Base-by-base conservation (phyloP, 306 rosid genomes). In the Myrica gale region DNA sequence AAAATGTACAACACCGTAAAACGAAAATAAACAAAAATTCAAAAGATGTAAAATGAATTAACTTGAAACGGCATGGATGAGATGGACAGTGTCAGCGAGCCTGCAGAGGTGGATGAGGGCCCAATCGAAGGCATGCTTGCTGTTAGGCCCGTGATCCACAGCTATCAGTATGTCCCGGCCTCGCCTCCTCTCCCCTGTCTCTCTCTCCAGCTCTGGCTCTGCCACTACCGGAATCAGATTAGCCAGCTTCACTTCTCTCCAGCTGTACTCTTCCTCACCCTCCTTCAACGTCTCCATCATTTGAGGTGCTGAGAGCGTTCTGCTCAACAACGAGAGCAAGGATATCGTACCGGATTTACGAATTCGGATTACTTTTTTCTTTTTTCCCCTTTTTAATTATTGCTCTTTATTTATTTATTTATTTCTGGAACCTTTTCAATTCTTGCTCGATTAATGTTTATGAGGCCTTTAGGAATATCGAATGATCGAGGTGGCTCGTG, bases 41-140 rank as follows among this genome's bases (percentile, higher is more conserved):
- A 16, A 37, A 70, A 9, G 4, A 46, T 1, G 17, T 42, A 44
- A 50, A 48, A 71, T n/a, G 1, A 45, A 78, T 7, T 45, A 68
- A 90, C 98, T 92, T 55, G 97, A 88, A 84, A 94, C 97, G 15
- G 86, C 92, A 52, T 92, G 97, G 76, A 90, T 23, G 5, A 94
- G 96, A 83, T 90, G 95, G 79, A 92, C 15, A n/a, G 96, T 94
- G 15, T 94, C 98, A 9, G 95, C 93, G 42, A 89, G 90, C 74
- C 97, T 77, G 72, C 88, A 86, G 57, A 94, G 76, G 70, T 94
- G 98, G 72, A 83, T 77, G 44, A 94, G 85, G 43, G 92, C 92
- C 98, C 98, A 94, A 82, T 94, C 95, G n/a, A 94, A 90, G 20
- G 96, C 98, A 65, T 84, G 87, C 69, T 90, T 94, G 88, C 92